phyloP scores from a whole-genome alignment of 2,329 filamentous ascomycete genomes.

The Cladorrhinum sp. region DNA sequence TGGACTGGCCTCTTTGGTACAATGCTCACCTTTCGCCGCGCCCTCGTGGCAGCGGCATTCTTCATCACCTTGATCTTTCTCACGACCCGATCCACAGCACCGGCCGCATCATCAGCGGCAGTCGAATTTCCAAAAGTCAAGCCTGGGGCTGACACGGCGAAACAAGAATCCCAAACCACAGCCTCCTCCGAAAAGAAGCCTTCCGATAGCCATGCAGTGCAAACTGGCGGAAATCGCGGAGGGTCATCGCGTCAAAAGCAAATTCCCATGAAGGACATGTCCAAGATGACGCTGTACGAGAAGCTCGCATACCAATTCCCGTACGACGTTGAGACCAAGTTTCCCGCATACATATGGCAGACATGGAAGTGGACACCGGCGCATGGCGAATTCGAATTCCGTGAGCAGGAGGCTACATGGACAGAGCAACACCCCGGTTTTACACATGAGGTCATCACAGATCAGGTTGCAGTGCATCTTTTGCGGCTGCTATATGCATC shows the following conservation, averaged over 20 bases:
- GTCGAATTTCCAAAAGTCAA: constrained; percentile 29
- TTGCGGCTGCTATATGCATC: constrained; percentile 83
- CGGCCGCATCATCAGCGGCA: constrained; percentile 34
- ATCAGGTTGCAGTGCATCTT: constrained; percentile 76
- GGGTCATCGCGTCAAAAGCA: constrained; percentile 39
- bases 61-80: constrained; percentile 69
- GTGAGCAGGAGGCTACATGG: constrained; percentile 86
- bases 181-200: constrained; percentile 10
- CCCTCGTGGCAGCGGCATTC: constrained; percentile 67
- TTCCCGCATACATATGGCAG: constrained; percentile 98
- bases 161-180: constrained; percentile 26
- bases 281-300: constrained; percentile 67
- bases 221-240: constrained; percentile 19
- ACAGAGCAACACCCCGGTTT: constrained; percentile 83
- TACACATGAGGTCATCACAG: constrained; percentile 95
- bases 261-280: constrained; percentile 66
- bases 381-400: constrained; percentile 74
- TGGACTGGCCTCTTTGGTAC: constrained; percentile 6
- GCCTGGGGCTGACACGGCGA: constrained; percentile 22
- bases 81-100: constrained; percentile 53
- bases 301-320: constrained; percentile 93
- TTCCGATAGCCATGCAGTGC: constrained; percentile 11
- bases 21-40: constrained; percentile 79
- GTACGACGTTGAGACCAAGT: constrained; percentile 83
- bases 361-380: constrained; percentile 90